phyloP scores from a whole-genome alignment of 768 basidiomycete genomes.

The Erythrobasidium yunnanense region DNA sequence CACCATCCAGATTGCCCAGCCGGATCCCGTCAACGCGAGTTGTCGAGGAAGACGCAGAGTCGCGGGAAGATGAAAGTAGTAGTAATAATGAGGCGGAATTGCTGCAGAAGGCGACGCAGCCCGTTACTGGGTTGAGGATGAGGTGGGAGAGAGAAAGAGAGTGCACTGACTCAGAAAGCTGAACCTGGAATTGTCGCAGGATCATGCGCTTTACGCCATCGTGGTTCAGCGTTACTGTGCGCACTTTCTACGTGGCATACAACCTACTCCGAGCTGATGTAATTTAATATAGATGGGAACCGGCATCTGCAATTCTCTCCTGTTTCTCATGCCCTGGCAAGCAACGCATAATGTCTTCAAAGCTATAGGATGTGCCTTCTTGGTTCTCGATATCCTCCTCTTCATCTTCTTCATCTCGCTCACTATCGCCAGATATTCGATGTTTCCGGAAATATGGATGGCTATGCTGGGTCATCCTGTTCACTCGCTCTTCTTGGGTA shows the following conservation, averaged over 20 bases:
- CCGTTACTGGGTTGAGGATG: slow-evolving; percentile 18
- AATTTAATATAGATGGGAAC: slow-evolving; percentile 30
- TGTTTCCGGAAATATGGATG: slow-evolving; percentile 34
- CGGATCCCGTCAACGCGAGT: not conserved
- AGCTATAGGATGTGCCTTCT: slow-evolving; percentile 32
- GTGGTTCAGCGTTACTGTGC: slow-evolving; percentile 22
- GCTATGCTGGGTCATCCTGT: slow-evolving; percentile 36
- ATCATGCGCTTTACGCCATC: slow-evolving; percentile 26
- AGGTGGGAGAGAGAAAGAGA: not conserved
- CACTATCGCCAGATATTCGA: slow-evolving; percentile 32
- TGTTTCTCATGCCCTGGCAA: slow-evolving; percentile 34
- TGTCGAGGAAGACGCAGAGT: not conserved
- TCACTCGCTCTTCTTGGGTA: slow-evolving; percentile 31
- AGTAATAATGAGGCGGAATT: slow-evolving; percentile 1
- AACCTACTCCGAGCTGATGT: not conserved
- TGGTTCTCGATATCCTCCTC: slow-evolving; percentile 34
- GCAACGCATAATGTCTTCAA: slow-evolving; percentile 32
- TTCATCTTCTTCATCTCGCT: slow-evolving; percentile 32
- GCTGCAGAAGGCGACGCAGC: not conserved
- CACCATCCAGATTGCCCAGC: not conserved
- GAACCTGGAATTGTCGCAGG: not conserved
- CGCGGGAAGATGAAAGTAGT: not conserved
- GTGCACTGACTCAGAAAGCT: not conserved
- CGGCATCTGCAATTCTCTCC: slow-evolving; percentile 36
- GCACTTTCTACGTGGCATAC: not conserved